These are phyloP conservation scores for Kodamaea neixiangensis DNA, from an alignment of 805 yeast species.

Conservation along the genomic window DNA sequence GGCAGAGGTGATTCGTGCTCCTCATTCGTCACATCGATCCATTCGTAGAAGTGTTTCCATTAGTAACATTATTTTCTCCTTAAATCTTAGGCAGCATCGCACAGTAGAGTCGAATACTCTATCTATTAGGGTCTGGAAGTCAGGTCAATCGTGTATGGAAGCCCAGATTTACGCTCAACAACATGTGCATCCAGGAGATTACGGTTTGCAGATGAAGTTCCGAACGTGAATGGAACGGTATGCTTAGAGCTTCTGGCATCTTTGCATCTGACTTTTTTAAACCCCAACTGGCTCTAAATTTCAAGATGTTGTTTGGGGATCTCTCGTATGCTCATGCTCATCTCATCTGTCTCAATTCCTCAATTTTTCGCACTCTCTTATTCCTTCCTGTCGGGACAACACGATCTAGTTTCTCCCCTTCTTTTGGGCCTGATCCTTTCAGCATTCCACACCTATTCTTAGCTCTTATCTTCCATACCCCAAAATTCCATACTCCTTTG, in stretches of 20 bases:
- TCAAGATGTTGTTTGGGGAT: too few species aligned
- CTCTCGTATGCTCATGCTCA: not conserved
- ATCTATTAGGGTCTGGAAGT: not conserved
- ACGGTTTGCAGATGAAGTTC: not conserved
- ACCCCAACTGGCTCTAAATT: not conserved
- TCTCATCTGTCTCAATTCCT: not conserved
- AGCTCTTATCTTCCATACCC: not conserved
- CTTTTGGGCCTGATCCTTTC: not conserved
- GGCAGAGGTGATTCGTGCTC: not conserved
- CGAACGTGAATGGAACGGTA: constrained; percentile 1
- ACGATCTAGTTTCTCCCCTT: not conserved
- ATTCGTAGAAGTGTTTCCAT: not conserved
- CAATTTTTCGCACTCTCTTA: not conserved
- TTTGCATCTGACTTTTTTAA: not conserved
- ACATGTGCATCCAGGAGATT: not conserved
- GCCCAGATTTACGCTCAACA: not conserved
- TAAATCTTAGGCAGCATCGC: constrained; percentile 4
- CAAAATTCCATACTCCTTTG: constrained; percentile 1
- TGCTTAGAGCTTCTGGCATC: not conserved
- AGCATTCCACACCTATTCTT: not conserved
- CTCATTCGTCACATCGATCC: not conserved
- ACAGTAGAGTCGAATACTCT: not conserved
- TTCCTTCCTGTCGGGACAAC: not conserved
- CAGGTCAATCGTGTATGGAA: not conserved
- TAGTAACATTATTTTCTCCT: not conserved